Conservation (phyloP, 257 asterid species). For the Nicotiana benthamiana region DNA sequence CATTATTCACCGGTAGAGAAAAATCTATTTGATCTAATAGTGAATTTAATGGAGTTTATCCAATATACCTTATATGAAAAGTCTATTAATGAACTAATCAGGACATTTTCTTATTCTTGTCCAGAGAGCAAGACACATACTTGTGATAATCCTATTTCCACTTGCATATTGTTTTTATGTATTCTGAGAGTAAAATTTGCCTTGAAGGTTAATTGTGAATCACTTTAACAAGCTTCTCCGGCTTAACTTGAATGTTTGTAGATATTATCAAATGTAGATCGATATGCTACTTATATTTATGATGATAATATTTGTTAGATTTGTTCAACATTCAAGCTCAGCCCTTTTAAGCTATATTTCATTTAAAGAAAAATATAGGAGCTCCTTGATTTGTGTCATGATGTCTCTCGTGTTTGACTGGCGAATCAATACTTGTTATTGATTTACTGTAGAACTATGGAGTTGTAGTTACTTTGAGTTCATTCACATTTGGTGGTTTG, state of each 20-base stretch:
- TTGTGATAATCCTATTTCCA: too few species aligned
- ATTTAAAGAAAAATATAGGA: not conserved
- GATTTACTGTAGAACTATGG: not conserved
- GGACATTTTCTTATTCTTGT: too few species aligned
- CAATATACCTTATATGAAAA: conserved; percentile 1
- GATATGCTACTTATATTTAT: too few species aligned
- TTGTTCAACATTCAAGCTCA: too few species aligned
- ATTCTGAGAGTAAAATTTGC: too few species aligned
- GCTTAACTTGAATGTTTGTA: too few species aligned
- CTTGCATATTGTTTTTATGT: too few species aligned
- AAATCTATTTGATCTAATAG: not conserved
- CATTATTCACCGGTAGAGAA: conserved; percentile 8
- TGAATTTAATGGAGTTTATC: conserved; percentile 19
- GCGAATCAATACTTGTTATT: not conserved
- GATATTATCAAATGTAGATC: too few species aligned
- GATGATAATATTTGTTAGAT: too few species aligned
- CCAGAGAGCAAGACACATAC: too few species aligned
- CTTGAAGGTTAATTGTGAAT: too few species aligned
- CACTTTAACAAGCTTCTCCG: too few species aligned
- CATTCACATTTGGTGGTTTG: not conserved
- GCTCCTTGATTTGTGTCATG: not conserved
- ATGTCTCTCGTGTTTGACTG: not conserved
- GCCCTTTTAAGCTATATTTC: conserved; percentile 22
- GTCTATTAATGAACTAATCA: conserved; percentile 5
- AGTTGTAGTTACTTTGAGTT: not conserved